Base-by-base conservation (phyloP, 1,284 basidiomycete species). In the Pseudozyma sp. region DNA sequence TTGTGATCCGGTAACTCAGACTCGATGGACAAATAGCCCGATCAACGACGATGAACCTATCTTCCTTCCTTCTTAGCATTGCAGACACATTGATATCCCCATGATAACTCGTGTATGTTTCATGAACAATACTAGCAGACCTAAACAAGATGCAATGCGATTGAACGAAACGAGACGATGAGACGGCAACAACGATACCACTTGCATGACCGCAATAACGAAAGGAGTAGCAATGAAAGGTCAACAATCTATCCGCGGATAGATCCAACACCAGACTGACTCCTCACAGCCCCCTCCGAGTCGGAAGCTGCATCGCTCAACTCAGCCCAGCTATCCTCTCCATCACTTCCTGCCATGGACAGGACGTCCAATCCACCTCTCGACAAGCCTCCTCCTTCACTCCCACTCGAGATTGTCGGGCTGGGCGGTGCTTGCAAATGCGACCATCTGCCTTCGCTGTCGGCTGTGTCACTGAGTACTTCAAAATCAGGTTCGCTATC, bases 321-420 rank as follows among this genome's bases (percentile, higher is more conserved):
- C 52, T 70, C 62, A 21, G 71, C 71, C 71, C 71, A 74, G 63
- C 71, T 74, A 11, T 74, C 71, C 35, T 62, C 66, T 12, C 48
- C 65, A 43, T 70, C 71, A 40, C 71, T 74, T 31, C 25, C 25
- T 0, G 36, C 16, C 21, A 55, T 47, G 21, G 70, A 66, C 2
- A 52, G 16, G n/a, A 49, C 50, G 18, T 59, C 64, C 13, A 45
- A 40, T 12, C 48, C 43, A 21, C 60, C 36, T 13, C 5, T 45
- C 5, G 40, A 31, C 25, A 31, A 31, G 25, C 25, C 36, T 42
- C 35, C 48, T 6, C 48, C 49, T 13, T 59, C 59, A 18, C 61
- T 61, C n/a, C 54, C 62, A 45, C 68, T 70, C 36, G 68, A 70
- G 38, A 60, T 70, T 4, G 68, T 65, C 18, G 68, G 68, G 43